These are phyloP conservation scores for Uronychia setigera DNA, from an alignment of 73 alveolate species.

Conservation along the genomic window DNA sequence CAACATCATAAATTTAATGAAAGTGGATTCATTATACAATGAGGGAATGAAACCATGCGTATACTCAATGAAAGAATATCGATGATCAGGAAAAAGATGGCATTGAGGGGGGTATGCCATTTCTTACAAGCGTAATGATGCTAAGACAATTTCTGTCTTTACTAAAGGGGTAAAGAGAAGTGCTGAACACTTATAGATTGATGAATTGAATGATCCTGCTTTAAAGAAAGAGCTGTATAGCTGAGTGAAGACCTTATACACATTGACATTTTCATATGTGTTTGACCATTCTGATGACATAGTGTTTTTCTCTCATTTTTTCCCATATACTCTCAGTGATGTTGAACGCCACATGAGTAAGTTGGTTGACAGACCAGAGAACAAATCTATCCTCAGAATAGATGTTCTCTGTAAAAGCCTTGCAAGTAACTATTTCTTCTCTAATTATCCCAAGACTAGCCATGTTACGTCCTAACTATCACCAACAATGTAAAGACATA, in stretches of 20 bases:
- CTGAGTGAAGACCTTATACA: slow-evolving; percentile 65
- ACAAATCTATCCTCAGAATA: slow-evolving; percentile 20
- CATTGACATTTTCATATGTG: slow-evolving; percentile 84
- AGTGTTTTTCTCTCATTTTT: slow-evolving; percentile 86
- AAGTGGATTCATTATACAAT: slow-evolving; percentile 81
- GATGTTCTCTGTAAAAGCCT: slow-evolving; percentile 57
- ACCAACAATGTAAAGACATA: slow-evolving; percentile 56
- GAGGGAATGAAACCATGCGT: slow-evolving; percentile 85
- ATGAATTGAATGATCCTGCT: slow-evolving; percentile 32
- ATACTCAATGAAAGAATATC: slow-evolving; percentile 52
- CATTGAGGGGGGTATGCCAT: slow-evolving; percentile 77
- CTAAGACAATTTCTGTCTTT: slow-evolving; percentile 31
- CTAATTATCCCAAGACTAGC: slow-evolving; percentile 8
- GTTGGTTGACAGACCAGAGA: slow-evolving; percentile 12
- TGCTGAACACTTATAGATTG: background rate
- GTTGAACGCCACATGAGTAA: slow-evolving; percentile 34
- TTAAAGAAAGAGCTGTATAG: slow-evolving; percentile 28
- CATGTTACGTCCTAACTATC: slow-evolving; percentile 55
- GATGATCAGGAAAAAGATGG: slow-evolving; percentile 53
- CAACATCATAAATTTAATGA: slow-evolving; percentile 77
- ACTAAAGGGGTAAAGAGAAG: slow-evolving; percentile 42
- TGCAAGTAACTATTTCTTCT: slow-evolving; percentile 20
- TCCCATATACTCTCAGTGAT: slow-evolving; percentile 87
- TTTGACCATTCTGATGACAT: slow-evolving; percentile 80
- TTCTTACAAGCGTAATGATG: slow-evolving; percentile 58